Evolutionary conservation across 129 eudicot species (phyloP).

Genomic region (Escallonia herrerae): DNA sequence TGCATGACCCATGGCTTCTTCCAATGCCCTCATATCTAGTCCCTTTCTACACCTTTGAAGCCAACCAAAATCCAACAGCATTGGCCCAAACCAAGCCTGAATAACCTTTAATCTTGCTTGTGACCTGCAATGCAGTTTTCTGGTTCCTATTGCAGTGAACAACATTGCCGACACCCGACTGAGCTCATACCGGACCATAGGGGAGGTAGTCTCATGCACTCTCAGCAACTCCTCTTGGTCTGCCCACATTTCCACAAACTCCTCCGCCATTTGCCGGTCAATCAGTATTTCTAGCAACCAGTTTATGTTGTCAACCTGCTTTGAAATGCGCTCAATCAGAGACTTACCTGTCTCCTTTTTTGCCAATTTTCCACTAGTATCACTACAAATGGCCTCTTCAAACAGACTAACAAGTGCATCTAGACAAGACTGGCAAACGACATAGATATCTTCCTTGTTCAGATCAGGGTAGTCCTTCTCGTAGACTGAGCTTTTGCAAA

Average conservation of each 20-base stretch:
- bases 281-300: constrained; percentile 57
- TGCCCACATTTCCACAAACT: constrained; percentile 52
- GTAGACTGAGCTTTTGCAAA: constrained; percentile 51
- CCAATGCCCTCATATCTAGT: constrained; percentile 46
- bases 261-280: constrained; percentile 61
- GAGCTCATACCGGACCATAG: constrained; percentile 59
- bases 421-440: constrained; percentile 36
- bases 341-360: constrained; percentile 23
- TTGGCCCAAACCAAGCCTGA: constrained; percentile 49
- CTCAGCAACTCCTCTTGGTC: constrained; percentile 33
- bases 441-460: constrained; percentile 43
- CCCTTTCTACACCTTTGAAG: constrained; percentile 63
- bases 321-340: constrained; percentile 46
- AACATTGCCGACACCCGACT: constrained; percentile 58
- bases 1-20: constrained; percentile 62
- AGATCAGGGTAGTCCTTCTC: constrained; percentile 39
- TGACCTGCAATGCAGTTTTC: constrained; percentile 47
- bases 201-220: constrained; percentile 41
- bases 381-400: constrained; percentile 37
- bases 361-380: not conserved
- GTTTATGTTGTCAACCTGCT: constrained; percentile 56
- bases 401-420: constrained; percentile 27
- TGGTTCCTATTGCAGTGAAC: constrained; percentile 55
- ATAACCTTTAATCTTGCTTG: constrained; percentile 41
- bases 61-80: constrained; percentile 72